phyloP scores from a whole-genome alignment of 345 rosid genomes.

The Gossypium thurberi region DNA sequence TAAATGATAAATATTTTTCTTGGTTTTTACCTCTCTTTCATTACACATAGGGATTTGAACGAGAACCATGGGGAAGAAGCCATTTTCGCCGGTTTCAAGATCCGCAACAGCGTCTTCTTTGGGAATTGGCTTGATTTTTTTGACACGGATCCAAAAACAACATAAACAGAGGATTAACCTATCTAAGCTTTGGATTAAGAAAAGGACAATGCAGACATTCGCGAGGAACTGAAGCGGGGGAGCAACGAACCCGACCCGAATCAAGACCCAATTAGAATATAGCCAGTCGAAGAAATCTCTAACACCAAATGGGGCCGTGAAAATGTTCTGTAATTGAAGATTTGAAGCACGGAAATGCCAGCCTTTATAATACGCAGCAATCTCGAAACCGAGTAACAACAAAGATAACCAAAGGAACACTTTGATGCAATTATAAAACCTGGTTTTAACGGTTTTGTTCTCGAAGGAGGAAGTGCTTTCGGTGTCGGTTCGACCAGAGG shows the following conservation, averaged over 20 bases:
- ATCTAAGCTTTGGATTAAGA: slow-evolving; percentile 80
- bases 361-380: slow-evolving; percentile 69
- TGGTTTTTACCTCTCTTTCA: slow-evolving; percentile 87
- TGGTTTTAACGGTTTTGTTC: slow-evolving; percentile 35
- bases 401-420: slow-evolving; percentile 59
- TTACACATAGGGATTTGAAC: slow-evolving; percentile 99
- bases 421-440: slow-evolving; percentile 64
- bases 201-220: slow-evolving; percentile 72
- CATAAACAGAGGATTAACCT: slow-evolving; percentile 79
- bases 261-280: slow-evolving; percentile 70
- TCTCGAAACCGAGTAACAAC: slow-evolving; percentile 54
- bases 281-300: slow-evolving; percentile 54
- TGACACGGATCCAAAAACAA: slow-evolving; percentile 86
- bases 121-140: slow-evolving; percentile 66
- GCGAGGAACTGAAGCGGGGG: slow-evolving; percentile 87
- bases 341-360: slow-evolving; percentile 64
- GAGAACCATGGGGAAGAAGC: slow-evolving; percentile 82
- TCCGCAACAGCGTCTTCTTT: slow-evolving; percentile 37
- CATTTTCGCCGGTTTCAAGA: slow-evolving; percentile 61
- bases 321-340: slow-evolving; percentile 46
- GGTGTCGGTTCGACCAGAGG: slow-evolving; percentile 64
- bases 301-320: slow-evolving; percentile 42
- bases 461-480: slow-evolving; percentile 22
- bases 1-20: slow-evolving; percentile 12
- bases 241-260: slow-evolving; percentile 80